Percentiles rank a stretch among this genome's conserved stretches.
Conservation (phyloP, 1,139 yeast species). For the Entelexis paramagnoliae region DNA sequence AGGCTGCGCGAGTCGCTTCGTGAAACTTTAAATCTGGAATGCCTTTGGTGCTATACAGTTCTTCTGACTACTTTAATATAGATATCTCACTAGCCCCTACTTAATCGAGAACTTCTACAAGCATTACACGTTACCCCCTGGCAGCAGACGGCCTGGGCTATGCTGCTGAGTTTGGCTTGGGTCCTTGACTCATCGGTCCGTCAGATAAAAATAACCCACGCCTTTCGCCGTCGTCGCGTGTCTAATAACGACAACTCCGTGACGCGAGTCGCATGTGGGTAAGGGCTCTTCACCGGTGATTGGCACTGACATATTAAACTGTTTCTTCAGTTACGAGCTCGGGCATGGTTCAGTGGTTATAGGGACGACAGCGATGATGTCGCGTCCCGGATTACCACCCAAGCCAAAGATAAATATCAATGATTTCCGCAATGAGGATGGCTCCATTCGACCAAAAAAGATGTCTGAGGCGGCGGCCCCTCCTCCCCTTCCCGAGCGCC, state of each 20-base stretch:
- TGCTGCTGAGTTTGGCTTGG: no score
- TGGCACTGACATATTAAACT: neutral
- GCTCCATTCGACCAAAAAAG: neutral
- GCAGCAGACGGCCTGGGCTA: no score
- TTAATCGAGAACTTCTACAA: no score
- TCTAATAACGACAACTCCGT: neutral
- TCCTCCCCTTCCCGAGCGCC: neutral
- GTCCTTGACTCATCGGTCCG: no score
- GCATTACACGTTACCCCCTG: no score
- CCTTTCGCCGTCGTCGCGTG: neutral
- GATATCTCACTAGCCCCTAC: no score
- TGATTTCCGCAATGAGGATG: slow-evolving; percentile 7
- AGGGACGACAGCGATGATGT: neutral
- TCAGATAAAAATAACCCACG: neutral
- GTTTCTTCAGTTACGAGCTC: neutral
- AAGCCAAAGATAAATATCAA: slow-evolving; percentile 19
- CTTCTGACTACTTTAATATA: neutral
- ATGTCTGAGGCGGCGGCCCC: neutral
- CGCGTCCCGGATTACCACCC: slow-evolving; percentile 15
- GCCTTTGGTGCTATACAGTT: no score
- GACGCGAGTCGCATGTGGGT: neutral
- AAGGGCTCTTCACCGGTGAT: neutral
- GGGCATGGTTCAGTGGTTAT: neutral
- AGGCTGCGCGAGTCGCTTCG: slow-evolving; percentile 38
- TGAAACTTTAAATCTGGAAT: neutral